phyloP scores from a whole-genome alignment of 1,284 basidiomycete species.

The Polyporus tsugae region DNA sequence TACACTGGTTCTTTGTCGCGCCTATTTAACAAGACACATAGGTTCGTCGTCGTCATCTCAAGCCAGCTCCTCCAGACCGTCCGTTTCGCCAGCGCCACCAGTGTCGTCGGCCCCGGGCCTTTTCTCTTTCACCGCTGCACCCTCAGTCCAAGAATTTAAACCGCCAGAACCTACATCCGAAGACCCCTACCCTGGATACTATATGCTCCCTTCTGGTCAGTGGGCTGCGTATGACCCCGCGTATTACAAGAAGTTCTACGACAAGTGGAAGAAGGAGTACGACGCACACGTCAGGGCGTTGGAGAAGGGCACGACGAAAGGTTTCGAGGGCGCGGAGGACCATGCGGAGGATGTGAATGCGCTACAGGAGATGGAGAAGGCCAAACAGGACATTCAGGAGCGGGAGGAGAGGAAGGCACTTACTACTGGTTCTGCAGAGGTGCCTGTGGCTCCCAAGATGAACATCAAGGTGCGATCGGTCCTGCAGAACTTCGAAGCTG shows the following conservation, averaged over 20 bases:
- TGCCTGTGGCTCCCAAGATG: constrained; percentile 71
- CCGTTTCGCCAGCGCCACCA: constrained; percentile 38
- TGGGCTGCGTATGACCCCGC: constrained; percentile 82
- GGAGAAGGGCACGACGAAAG: constrained; percentile 71
- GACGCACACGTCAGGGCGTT: constrained; percentile 72
- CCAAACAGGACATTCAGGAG: constrained; percentile 73
- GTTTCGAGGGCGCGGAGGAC: constrained; percentile 70
- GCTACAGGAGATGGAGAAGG: constrained; percentile 74
- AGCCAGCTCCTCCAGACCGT: constrained; percentile 25
- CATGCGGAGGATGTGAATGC: constrained; percentile 72
- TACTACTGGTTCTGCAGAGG: constrained; percentile 63
- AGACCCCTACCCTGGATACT: constrained; percentile 90
- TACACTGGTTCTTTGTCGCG: background rate
- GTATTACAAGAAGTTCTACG: constrained; percentile 79
- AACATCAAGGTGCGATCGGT: constrained; percentile 66
- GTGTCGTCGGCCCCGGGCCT: constrained; percentile 31
- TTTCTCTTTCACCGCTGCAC: constrained; percentile 67
- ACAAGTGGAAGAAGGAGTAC: constrained; percentile 76
- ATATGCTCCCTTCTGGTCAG: constrained; percentile 80
- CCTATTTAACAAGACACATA: background rate
- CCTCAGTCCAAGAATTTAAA: constrained; percentile 71
- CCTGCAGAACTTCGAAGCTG: constrained; percentile 9
- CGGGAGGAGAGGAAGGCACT: constrained; percentile 77
- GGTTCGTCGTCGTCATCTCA: constrained; percentile 32
- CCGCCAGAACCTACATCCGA: constrained; percentile 78